Evolutionary conservation across 1,284 basidiomycete species (phyloP).

Genomic region (Irpex sp.): DNA sequence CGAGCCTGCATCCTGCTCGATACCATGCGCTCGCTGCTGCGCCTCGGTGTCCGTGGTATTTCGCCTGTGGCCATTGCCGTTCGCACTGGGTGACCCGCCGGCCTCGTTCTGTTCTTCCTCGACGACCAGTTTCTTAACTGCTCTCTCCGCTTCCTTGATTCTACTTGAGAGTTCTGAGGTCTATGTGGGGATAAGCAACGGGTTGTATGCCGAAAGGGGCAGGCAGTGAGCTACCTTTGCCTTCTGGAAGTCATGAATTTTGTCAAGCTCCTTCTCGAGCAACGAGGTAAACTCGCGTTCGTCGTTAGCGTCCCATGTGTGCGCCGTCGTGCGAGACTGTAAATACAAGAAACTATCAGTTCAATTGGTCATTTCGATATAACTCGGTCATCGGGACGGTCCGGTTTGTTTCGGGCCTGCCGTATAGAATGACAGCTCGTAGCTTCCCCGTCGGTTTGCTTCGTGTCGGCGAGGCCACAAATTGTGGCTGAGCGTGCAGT

Average conservation of each 20-base stretch:
- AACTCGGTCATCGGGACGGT: too few relatives aligned
- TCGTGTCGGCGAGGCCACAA: too few relatives aligned
- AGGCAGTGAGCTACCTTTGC: slow-evolving; percentile 56
- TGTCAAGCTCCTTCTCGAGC: slow-evolving; percentile 89
- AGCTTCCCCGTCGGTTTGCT: neutral
- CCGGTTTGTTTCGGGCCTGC: neutral
- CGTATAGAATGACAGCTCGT: neutral
- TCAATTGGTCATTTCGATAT: too few relatives aligned
- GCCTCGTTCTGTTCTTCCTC: slow-evolving; percentile 38
- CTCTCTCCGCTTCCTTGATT: slow-evolving; percentile 78
- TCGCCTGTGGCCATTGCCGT: slow-evolving; percentile 13
- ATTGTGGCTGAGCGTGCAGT: too few relatives aligned
- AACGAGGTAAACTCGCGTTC: slow-evolving; percentile 78
- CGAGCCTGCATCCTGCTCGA: slow-evolving; percentile 67
- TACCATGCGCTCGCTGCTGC: slow-evolving; percentile 48
- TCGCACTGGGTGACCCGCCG: slow-evolving; percentile 1
- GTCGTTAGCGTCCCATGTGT: slow-evolving; percentile 72
- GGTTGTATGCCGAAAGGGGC: slow-evolving; percentile 4
- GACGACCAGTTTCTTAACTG: slow-evolving; percentile 74
- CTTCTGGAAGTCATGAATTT: slow-evolving; percentile 95
- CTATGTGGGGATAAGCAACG: slow-evolving; percentile 32
- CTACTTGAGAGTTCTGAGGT: slow-evolving; percentile 80
- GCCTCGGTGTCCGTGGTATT: slow-evolving; percentile 48
- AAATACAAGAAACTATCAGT: slow-evolving; percentile 1
- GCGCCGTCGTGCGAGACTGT: slow-evolving; percentile 57